A percentile compares a stretch with the other conserved stretches of the same genome.
phyloP scores from a whole-genome alignment of 345 rosid species.

The Salix brachista region DNA sequence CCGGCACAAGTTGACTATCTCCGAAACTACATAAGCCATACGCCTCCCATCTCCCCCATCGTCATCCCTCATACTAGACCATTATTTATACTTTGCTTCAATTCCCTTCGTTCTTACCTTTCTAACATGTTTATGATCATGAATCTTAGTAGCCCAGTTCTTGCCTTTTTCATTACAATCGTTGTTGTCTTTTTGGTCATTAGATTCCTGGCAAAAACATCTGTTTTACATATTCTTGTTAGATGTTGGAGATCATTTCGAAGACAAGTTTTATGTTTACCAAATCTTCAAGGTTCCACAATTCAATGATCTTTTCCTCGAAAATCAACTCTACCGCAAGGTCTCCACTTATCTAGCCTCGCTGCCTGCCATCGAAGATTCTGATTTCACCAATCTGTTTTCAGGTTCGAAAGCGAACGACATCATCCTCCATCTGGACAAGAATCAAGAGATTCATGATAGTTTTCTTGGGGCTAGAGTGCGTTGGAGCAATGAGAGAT shows the following conservation, averaged over 20 bases:
- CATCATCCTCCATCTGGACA: slow-evolving; percentile 23
- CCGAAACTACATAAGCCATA: neutral
- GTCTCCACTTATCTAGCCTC: slow-evolving; percentile 21
- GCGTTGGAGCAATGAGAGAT: slow-evolving; percentile 14
- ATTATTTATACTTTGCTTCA: neutral
- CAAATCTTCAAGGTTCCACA: slow-evolving; percentile 24
- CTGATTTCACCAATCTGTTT: slow-evolving; percentile 19
- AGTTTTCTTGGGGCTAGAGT: slow-evolving; percentile 18
- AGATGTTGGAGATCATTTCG: slow-evolving; percentile 6
- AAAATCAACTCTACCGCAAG: slow-evolving; percentile 11
- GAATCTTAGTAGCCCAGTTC: neutral
- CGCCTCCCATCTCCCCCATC: neutral
- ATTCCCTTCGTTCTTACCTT: neutral
- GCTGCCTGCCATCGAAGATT: slow-evolving; percentile 16
- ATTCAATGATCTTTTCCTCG: slow-evolving; percentile 13
- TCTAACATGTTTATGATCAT: neutral
- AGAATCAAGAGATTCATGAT: slow-evolving; percentile 9
- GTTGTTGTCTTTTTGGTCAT: neutral
- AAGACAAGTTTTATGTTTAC: slow-evolving; percentile 15
- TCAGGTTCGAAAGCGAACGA: slow-evolving; percentile 22
- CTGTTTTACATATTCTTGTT: slow-evolving; percentile 13
- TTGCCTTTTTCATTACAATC: neutral
- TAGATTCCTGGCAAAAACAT: slow-evolving; percentile 11
- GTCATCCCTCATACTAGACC: neutral
- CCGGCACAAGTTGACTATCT: neutral